Conservation (phyloP, 2,329 filamentous ascomycete species). For the Fusarium bulbicola region DNA sequence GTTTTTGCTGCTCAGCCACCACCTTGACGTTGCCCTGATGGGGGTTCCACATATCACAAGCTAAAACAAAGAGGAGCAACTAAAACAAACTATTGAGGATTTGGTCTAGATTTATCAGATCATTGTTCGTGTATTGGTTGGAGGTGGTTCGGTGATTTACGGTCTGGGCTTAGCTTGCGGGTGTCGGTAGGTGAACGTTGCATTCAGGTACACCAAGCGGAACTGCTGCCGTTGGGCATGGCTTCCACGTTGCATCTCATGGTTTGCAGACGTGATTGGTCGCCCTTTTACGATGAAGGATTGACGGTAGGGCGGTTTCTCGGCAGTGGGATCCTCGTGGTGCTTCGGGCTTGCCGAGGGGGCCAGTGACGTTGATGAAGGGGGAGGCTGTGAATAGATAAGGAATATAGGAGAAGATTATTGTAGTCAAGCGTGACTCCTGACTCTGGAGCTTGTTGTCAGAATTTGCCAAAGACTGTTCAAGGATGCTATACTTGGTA, state of each 20-base stretch:
- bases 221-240: neutral
- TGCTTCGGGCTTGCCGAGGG: too few relatives aligned
- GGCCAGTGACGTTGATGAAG: neutral
- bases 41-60: neutral
- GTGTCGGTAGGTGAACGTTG: neutral
- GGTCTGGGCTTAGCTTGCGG: neutral
- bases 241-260: neutral
- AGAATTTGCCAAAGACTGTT: too few relatives aligned
- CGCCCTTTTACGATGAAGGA: neutral
- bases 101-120: neutral
- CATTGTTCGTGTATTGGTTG: neutral
- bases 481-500: neutral
- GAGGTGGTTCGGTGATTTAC: neutral
- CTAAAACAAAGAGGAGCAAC: neutral
- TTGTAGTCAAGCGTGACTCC: neutral
- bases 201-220: neutral
- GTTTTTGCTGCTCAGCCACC: slow-evolving; percentile 2
- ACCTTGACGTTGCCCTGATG: neutral
- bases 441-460: neutral
- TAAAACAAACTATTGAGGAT: neutral
- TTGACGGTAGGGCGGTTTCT: neutral
- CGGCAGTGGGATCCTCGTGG: neutral
- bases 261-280: neutral
- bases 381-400: neutral
- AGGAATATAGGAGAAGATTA: neutral